phyloP scores from a whole-genome alignment of 352 stramenopile genomes.

The Pythium utonaiense region DNA sequence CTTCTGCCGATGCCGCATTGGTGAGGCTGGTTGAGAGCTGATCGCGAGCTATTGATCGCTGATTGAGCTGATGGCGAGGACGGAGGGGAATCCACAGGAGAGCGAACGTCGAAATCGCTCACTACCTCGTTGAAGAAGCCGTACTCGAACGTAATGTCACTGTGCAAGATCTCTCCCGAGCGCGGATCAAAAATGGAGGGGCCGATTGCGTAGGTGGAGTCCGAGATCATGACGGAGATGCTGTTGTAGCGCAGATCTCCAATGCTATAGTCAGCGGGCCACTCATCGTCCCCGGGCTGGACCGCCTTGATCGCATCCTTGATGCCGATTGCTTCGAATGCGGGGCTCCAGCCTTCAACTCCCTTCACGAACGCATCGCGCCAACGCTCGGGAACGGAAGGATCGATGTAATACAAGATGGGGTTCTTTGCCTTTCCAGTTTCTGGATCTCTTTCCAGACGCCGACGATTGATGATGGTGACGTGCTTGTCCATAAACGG shows the following conservation, averaged over 20 bases:
- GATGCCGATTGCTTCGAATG: conserved; percentile 76
- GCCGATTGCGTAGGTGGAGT: conserved; percentile 67
- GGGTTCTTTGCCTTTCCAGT: conserved; percentile 41
- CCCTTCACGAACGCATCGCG: conserved; percentile 51
- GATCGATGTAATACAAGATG: conserved; percentile 83
- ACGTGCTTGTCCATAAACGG: conserved; percentile 54
- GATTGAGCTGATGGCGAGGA: background rate
- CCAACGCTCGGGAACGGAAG: conserved; percentile 71
- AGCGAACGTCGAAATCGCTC: conserved; percentile 44
- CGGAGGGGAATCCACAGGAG: conserved; percentile 31
- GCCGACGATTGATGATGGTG: conserved; percentile 68
- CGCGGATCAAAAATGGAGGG: conserved; percentile 70
- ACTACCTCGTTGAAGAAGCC: conserved; percentile 80
- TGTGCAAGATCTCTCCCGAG: conserved; percentile 85
- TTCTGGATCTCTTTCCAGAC: conserved; percentile 43
- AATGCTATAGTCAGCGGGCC: conserved; percentile 75
- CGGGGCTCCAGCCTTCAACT: conserved; percentile 70
- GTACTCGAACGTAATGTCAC: conserved; percentile 84
- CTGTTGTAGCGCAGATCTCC: conserved; percentile 84
- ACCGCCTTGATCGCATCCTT: conserved; percentile 67
- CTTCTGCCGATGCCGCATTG: conserved; percentile 47
- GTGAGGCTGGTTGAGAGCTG: background rate
- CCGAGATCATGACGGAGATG: conserved; percentile 84
- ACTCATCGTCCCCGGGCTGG: conserved; percentile 61
- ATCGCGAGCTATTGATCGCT: background rate